These are phyloP conservation scores for Luvunga scandens DNA, from an alignment of 345 rosid genomes.

Conservation along the genomic window DNA sequence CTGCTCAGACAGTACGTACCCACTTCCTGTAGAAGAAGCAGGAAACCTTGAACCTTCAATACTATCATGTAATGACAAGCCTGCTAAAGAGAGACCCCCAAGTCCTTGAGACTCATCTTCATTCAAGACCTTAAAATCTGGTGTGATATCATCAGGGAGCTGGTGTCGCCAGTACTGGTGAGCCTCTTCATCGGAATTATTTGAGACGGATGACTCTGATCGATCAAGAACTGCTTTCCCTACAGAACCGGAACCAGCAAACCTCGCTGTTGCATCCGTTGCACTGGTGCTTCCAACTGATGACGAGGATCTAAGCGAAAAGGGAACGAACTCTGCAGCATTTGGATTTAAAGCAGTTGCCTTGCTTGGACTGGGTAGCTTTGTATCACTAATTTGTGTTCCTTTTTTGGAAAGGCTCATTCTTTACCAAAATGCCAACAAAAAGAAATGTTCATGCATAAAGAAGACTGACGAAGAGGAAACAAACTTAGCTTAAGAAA, in stretches of 20 bases:
- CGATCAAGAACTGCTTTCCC: slow-evolving; percentile 74
- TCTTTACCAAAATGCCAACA: slow-evolving; percentile 38
- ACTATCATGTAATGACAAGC: slow-evolving; percentile 64
- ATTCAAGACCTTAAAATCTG: slow-evolving; percentile 76
- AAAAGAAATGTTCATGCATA: slow-evolving; percentile 27
- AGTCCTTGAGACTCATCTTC: slow-evolving; percentile 71
- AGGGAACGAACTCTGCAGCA: slow-evolving; percentile 95
- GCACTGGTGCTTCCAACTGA: slow-evolving; percentile 47
- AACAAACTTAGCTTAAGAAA: slow-evolving; percentile 14
- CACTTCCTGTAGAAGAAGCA: slow-evolving; percentile 47
- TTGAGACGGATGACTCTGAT: slow-evolving; percentile 68
- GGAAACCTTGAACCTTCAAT: slow-evolving; percentile 53
- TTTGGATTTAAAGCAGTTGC: slow-evolving; percentile 82
- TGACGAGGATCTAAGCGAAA: slow-evolving; percentile 57
- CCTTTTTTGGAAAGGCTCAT: slow-evolving; percentile 91
- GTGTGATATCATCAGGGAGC: slow-evolving; percentile 96
- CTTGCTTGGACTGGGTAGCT: slow-evolving; percentile 51
- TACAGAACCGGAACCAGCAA: slow-evolving; percentile 45
- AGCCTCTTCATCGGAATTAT: slow-evolving; percentile 90
- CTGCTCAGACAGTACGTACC: slow-evolving; percentile 46
- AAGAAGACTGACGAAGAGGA: slow-evolving; percentile 4
- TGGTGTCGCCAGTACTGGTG: slow-evolving; percentile 90
- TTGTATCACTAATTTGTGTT: slow-evolving; percentile 51
- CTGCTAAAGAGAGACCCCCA: slow-evolving; percentile 65
- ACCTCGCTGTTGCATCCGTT: slow-evolving; percentile 43